phyloP scores from a whole-genome alignment of 495 filamentous ascomycete genomes.

The Neurospora sp. region DNA sequence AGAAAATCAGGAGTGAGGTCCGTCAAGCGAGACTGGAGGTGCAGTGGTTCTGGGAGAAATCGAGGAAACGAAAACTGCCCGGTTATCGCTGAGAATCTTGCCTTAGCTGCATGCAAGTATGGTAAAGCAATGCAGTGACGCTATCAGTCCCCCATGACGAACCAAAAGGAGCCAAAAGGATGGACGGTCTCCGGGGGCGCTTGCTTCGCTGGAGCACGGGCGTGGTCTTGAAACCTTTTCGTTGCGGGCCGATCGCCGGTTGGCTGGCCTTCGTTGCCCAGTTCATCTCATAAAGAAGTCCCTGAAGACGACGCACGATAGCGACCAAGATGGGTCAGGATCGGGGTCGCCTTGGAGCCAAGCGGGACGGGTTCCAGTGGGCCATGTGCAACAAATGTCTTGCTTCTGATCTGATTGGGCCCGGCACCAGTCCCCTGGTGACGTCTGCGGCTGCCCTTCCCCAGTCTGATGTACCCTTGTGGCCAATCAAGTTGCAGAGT shows the following conservation, averaged over 20 bases:
- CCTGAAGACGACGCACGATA: background rate
- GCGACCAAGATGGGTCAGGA: background rate
- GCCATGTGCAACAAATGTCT: background rate
- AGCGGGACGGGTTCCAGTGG: background rate
- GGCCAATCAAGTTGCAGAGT: constrained; percentile 1
- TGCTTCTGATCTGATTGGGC: constrained; percentile 3
- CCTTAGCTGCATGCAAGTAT: background rate
- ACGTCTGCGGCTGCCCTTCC: constrained; percentile 19
- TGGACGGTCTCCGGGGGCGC: background rate
- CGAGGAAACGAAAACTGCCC: background rate
- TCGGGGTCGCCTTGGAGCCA: background rate
- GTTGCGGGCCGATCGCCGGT: background rate
- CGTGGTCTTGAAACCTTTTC: background rate
- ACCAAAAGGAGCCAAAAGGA: background rate
- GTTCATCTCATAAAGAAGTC: background rate
- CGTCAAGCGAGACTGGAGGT: background rate
- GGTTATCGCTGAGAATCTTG: background rate
- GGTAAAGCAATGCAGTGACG: background rate
- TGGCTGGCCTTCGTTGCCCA: background rate
- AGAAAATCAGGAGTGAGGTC: background rate
- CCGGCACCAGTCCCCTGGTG: constrained; percentile 6
- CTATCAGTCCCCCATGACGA: background rate
- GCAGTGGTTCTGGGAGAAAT: background rate
- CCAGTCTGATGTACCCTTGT: background rate
- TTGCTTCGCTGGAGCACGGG: background rate